Base-by-base conservation (phyloP, 2,329 filamentous ascomycete genomes). In the Penicillium sclerotiorum region DNA sequence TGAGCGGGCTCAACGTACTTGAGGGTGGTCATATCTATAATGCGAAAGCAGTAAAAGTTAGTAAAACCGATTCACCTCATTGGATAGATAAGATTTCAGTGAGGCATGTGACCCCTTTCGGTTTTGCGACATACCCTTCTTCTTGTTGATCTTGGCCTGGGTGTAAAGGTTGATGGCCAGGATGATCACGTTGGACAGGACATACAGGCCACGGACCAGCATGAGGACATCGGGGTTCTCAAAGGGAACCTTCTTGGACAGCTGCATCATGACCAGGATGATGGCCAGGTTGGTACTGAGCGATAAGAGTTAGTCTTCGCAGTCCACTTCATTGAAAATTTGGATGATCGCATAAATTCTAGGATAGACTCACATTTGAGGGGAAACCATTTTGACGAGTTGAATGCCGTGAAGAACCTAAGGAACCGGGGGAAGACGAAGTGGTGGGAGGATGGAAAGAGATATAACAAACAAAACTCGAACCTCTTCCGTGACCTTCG, bases 251-350 rank as follows among this genome's bases (percentile, higher is more conserved):
- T 87, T 90, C 84, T 97, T 97, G 64, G 91, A 89, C 55, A 95
- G 88, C 82, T 96, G 93, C 90, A 97, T 96, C 88, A 96, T 95
- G 71, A 89, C 89, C 63, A 96, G 84, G 78, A 95, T 92, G 86
- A 96, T 91, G 79, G 90, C 80, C 73, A 96, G 82, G 82, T 96
- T 96, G 73, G 89, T 90, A 67, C 91, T 95, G 74, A 61, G 56
- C 47, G 55, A 55, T 17, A 9, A 39, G 27, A 28, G 40, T 15
- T 43, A 47, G 21, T 17, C 17, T 38, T 4, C 9, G 18, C 20
- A 22, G 23, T 27, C 15, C 15, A 36, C n/a, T 39, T 17, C 13
- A 21, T 21, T 5, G 20, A 27, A 15, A 27, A 25, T 11, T 8
- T 20, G n/a, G n/a, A n/a, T 8, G 13, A 45, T 30, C 35, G 46